Base-by-base conservation (phyloP, 2,329 filamentous ascomycete species). In the Aspergillus novoparasiticus region DNA sequence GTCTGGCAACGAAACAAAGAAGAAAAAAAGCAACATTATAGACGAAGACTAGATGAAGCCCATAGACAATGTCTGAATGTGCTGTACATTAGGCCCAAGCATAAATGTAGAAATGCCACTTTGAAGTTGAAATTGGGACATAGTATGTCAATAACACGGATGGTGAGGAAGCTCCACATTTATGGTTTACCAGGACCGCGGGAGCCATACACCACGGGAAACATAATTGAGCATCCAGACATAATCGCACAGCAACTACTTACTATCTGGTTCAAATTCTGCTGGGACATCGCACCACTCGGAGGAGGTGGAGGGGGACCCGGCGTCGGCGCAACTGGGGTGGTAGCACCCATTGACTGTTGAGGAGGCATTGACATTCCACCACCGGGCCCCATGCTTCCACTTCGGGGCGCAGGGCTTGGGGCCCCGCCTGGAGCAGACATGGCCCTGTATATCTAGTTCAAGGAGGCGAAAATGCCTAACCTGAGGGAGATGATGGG, bases 241-340 rank as follows among this genome's bases (percentile, higher is more conserved):
- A 32, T 11, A 32, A n/a, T 12, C 9, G 21, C 4, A 26, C 4
- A 55, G 16, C 12, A 14, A 19, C 23, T 23, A 83, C 94, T 86
- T 85, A 97, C 94, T 79, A 98, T 98, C 71, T 97, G 93, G 72
- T 98, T 98, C 1, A 97, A 79, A 74, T 97, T 96, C 72, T 96
- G 92, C 66, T 94, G 93, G 2, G 90, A 93, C 80, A 93, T 89
- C 16, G 75, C 75, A 46, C 76, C 76, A 59, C 74, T 75, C 11
- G 75, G 72, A 6, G 75, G 73, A 36, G 72, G 74, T 28, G 73
- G 68, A 48, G 72, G 65, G n/a, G 75, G 71, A 6, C 73, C 71
- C 6, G 77, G 78, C 55, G 82, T 75, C 62, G 83, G 77, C 70
- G 78, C 65, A 66, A 82, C 77, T 64, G 84, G 78, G 64, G 84